Conservation (phyloP, 176 grass and related monocot genomes). For the Musa acuminata region DNA sequence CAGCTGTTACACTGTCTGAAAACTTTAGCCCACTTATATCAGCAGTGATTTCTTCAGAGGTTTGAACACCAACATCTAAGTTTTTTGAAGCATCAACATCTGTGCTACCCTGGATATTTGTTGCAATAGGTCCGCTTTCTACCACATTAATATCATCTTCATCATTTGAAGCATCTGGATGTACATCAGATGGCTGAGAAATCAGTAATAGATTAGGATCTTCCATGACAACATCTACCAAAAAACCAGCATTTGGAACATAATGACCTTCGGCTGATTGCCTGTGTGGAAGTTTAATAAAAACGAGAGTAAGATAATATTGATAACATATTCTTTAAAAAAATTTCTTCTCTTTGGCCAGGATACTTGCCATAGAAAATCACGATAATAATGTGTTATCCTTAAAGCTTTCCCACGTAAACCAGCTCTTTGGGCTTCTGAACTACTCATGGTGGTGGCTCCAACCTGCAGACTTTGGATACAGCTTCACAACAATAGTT, state of each 20-base stretch:
- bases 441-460: slow-evolving; percentile 61
- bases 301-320: too few species aligned
- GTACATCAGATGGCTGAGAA: slow-evolving; percentile 28
- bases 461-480: slow-evolving; percentile 45
- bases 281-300: slow-evolving; percentile 39
- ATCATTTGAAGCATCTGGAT: slow-evolving; percentile 25
- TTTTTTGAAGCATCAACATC: slow-evolving; percentile 21
- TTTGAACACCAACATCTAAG: slow-evolving; percentile 15
- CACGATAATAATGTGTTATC: slow-evolving; percentile 65
- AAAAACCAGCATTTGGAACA: slow-evolving; percentile 91
- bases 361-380: slow-evolving; percentile 79
- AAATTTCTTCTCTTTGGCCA: not conserved
- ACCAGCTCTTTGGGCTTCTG: slow-evolving; percentile 64
- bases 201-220: slow-evolving; percentile 48
- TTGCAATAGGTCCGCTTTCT: slow-evolving; percentile 26
- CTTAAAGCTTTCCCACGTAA: slow-evolving; percentile 80
- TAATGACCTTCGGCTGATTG: slow-evolving; percentile 64
- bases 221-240: slow-evolving; percentile 75
- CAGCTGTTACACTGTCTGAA: slow-evolving; percentile 25
- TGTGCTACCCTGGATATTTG: slow-evolving; percentile 14
- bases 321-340: not conserved
- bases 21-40: slow-evolving; percentile 39
- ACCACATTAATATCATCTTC: slow-evolving; percentile 10
- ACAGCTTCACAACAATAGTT: slow-evolving; percentile 9
- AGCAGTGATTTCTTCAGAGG: slow-evolving; percentile 44